Conservation (phyloP, 2,329 filamentous ascomycete species). For the Fusarium cicatricum region DNA sequence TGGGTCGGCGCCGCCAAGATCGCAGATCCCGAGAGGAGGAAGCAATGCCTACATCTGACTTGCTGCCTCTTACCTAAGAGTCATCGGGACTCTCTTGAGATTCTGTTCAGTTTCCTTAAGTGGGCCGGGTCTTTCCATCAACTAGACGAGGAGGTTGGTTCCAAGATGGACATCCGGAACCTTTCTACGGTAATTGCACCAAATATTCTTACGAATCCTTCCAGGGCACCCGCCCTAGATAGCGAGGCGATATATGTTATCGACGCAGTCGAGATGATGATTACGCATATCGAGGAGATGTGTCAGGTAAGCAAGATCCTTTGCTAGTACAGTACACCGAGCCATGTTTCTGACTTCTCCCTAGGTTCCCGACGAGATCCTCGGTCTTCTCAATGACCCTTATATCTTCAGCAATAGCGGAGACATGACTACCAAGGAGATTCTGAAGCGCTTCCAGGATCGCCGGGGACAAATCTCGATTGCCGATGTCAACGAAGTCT, state of each 20-base stretch:
- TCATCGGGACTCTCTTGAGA: constrained; percentile 93
- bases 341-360: constrained; percentile 21
- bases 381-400: constrained; percentile 84
- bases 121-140: constrained; percentile 98
- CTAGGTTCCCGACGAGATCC: constrained; percentile 91
- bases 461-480: constrained; percentile 69
- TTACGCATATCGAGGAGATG: constrained; percentile 94
- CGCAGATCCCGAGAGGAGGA: constrained; percentile 79
- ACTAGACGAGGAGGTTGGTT: constrained; percentile 94
- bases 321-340: constrained; percentile 22
- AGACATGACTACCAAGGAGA: constrained; percentile 96
- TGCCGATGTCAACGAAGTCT: constrained; percentile 65
- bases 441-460: constrained; percentile 91
- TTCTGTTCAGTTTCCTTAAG: constrained; percentile 94
- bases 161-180: constrained; percentile 99
- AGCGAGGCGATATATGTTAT: constrained; percentile 93
- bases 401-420: constrained; percentile 81
- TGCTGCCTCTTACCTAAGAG: constrained; percentile 93
- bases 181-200: constrained; percentile 96
- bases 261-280: constrained; percentile 88
- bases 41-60: constrained; percentile 86
- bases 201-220: constrained; percentile 83
- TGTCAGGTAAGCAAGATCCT: constrained; percentile 80
- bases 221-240: constrained; percentile 74
- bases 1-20: constrained; percentile 94